Evolutionary conservation across 1,284 basidiomycete species (phyloP).

Genomic region (Cronartium quercuum): DNA sequence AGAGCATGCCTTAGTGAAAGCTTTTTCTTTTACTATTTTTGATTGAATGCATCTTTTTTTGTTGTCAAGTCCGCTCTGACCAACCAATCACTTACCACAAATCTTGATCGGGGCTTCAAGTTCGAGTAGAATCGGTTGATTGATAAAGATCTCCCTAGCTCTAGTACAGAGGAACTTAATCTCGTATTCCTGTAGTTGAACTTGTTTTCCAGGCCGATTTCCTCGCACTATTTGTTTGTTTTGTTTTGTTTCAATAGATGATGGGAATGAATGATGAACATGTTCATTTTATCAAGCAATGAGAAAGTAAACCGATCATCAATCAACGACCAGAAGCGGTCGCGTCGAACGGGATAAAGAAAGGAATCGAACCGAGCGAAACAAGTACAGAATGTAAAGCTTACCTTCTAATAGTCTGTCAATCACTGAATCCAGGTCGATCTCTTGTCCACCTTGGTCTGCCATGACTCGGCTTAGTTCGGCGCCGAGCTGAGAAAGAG

Average conservation of each 20-base stretch:
- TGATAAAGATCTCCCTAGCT: slow-evolving; percentile 91
- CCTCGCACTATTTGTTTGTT: slow-evolving; percentile 66
- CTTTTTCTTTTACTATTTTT: too few relatives aligned
- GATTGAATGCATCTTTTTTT: too few relatives aligned
- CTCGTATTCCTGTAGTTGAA: slow-evolving; percentile 89
- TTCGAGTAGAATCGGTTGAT: slow-evolving; percentile 87
- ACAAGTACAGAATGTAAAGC: not conserved
- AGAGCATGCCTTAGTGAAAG: too few relatives aligned
- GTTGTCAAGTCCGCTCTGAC: too few relatives aligned
- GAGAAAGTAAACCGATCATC: not conserved
- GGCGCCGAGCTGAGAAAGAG: not conserved
- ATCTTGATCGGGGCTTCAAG: slow-evolving; percentile 95
- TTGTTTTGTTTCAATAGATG: not conserved
- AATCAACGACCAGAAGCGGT: not conserved
- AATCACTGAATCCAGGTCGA: slow-evolving; percentile 96
- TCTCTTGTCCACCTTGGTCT: slow-evolving; percentile 56
- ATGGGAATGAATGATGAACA: not conserved
- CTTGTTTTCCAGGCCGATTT: slow-evolving; percentile 86
- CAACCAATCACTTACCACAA: slow-evolving; percentile 63
- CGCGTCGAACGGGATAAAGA: not conserved
- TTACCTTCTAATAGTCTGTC: slow-evolving; percentile 90
- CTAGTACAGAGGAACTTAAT: slow-evolving; percentile 93
- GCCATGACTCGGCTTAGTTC: not conserved
- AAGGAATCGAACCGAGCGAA: not conserved
- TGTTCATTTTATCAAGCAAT: not conserved